A percentile compares a stretch with the other conserved stretches of the same genome.
Conservation (phyloP, 768 basidiomycete genomes). For the Mycena indigotica region DNA sequence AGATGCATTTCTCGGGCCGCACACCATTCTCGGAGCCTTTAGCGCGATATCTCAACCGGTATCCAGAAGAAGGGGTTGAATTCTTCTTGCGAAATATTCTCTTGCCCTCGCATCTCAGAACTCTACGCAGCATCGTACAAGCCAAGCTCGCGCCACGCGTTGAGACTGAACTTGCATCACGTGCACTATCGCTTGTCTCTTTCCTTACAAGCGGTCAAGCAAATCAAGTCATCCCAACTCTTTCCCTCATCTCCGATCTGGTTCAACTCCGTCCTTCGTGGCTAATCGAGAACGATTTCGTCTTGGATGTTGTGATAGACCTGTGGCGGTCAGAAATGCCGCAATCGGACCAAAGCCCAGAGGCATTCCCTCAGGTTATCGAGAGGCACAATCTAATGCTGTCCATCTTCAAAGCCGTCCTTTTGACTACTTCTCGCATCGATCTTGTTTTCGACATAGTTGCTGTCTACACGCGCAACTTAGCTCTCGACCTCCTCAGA, state of each 20-base stretch:
- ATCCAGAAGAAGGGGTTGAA: constrained; percentile 81
- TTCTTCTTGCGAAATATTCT: constrained; percentile 83
- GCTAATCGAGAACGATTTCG: constrained; percentile 67
- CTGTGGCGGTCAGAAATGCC: constrained; percentile 68
- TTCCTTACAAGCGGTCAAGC: constrained; percentile 55
- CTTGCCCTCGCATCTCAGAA: constrained; percentile 78
- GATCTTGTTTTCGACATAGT: constrained; percentile 90
- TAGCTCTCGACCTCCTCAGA: constrained; percentile 79
- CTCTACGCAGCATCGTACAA: constrained; percentile 79
- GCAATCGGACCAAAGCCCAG: constrained; percentile 44
- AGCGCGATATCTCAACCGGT: constrained; percentile 88
- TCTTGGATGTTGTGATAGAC: constrained; percentile 69
- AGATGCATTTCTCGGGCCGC: constrained; percentile 84
- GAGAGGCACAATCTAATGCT: constrained; percentile 69
- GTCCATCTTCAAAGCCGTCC: constrained; percentile 73
- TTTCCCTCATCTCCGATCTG: constrained; percentile 79
- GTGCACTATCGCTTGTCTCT: constrained; percentile 55
- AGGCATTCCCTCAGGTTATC: constrained; percentile 49
- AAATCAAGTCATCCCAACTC: constrained; percentile 67
- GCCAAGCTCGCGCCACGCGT: constrained; percentile 78
- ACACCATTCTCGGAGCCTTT: constrained; percentile 94
- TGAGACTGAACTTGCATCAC: constrained; percentile 64
- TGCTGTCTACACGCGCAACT: constrained; percentile 74
- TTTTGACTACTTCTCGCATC: constrained; percentile 73
- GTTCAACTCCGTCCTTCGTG: constrained; percentile 66